Conservation (phyloP, 1,284 basidiomycete genomes). For the Chondrostereum purpureum region DNA sequence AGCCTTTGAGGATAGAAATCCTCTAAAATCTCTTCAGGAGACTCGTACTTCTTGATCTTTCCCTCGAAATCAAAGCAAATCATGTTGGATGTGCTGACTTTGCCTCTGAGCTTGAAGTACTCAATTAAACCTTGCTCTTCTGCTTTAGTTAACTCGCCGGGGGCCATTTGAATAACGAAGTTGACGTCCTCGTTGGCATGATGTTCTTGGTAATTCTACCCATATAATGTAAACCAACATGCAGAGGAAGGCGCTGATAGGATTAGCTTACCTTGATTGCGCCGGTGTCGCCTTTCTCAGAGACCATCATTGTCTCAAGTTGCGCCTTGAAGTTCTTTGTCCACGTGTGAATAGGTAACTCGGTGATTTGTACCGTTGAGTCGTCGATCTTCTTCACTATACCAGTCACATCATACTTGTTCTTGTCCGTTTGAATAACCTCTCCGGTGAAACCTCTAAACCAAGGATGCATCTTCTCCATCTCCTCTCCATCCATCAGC, state of each 20-base stretch:
- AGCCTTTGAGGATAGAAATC: slow-evolving; percentile 92
- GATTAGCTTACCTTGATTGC: slow-evolving; percentile 56
- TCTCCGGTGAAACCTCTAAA: slow-evolving; percentile 93
- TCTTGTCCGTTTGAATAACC: slow-evolving; percentile 71
- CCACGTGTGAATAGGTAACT: slow-evolving; percentile 95
- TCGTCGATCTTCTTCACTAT: slow-evolving; percentile 75
- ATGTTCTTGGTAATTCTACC: slow-evolving; percentile 93
- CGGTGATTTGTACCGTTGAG: slow-evolving; percentile 90
- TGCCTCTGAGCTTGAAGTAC: slow-evolving; percentile 85
- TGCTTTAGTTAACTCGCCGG: slow-evolving; percentile 80
- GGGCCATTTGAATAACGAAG: slow-evolving; percentile 80
- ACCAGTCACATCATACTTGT: slow-evolving; percentile 87
- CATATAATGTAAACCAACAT: background rate
- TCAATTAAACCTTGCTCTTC: slow-evolving; percentile 86
- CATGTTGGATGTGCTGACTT: slow-evolving; percentile 93
- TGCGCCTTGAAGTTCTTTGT: slow-evolving; percentile 90
- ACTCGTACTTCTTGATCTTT: slow-evolving; percentile 92
- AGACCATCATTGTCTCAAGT: slow-evolving; percentile 70
- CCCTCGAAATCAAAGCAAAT: slow-evolving; percentile 96
- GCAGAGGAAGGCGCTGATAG: background rate
- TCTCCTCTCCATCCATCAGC: slow-evolving; percentile 83
- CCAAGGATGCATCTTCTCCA: slow-evolving; percentile 90
- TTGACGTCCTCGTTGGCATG: slow-evolving; percentile 92
- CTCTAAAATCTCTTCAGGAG: slow-evolving; percentile 88
- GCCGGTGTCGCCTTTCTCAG: slow-evolving; percentile 62